phyloP scores from a whole-genome alignment of 768 basidiomycete species.

The Lentinula detonsa region DNA sequence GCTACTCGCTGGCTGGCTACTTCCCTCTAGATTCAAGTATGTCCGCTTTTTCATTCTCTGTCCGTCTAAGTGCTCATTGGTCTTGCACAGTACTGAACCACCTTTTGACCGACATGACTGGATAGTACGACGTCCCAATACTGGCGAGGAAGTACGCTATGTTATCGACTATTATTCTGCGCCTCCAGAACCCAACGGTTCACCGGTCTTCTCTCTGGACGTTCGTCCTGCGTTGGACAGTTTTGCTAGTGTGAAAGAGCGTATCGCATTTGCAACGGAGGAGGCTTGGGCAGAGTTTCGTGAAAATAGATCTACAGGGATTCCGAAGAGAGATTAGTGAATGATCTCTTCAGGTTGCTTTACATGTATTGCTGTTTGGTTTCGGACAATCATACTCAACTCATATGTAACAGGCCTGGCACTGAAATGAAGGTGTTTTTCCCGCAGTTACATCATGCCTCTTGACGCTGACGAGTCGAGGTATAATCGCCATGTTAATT shows the following conservation, averaged over 20 bases:
- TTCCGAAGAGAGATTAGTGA: background rate
- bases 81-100: slow-evolving; percentile 62
- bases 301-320: slow-evolving; percentile 23
- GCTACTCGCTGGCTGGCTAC: slow-evolving; percentile 81
- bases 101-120: slow-evolving; percentile 99
- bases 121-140: slow-evolving; percentile 77
- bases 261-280: slow-evolving; percentile 64
- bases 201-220: slow-evolving; percentile 92
- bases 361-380: background rate
- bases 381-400: background rate
- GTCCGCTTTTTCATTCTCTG: slow-evolving; percentile 18
- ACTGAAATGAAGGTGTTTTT: background rate
- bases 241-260: slow-evolving; percentile 66
- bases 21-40: slow-evolving; percentile 88
- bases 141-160: slow-evolving; percentile 84
- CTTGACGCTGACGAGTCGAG: too few relatives aligned
- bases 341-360: background rate
- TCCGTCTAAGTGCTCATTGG: slow-evolving; percentile 1
- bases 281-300: slow-evolving; percentile 55
- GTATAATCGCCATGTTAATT: too few relatives aligned
- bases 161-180: slow-evolving; percentile 99
- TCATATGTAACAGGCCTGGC: background rate
- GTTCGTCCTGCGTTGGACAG: slow-evolving; percentile 93
- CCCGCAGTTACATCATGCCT: too few relatives aligned
- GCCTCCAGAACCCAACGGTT: slow-evolving; percentile 82